A percentile compares a stretch with the other conserved stretches of the same genome.
These are phyloP conservation scores for Ustilago esculenta DNA, from an alignment of 1,284 basidiomycete genomes.

Conservation along the genomic window DNA sequence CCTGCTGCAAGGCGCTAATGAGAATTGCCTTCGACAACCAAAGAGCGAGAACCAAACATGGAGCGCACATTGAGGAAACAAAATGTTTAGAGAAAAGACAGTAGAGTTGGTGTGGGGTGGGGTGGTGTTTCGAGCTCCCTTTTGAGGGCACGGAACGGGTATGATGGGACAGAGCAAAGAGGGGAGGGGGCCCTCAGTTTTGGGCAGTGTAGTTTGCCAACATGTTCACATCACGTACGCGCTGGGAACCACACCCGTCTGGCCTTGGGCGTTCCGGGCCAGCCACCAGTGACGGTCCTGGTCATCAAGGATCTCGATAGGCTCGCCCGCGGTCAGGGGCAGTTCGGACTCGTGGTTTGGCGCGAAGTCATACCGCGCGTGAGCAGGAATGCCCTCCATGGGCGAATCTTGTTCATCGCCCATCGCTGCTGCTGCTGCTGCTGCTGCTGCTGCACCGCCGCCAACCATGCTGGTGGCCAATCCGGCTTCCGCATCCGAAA, in stretches of 20 bases:
- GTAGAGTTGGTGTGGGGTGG: no score
- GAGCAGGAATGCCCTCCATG: constrained; percentile 56
- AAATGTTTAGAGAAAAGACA: constrained; percentile 15
- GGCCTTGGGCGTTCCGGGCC: constrained; percentile 46
- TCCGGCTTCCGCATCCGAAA: constrained; percentile 32
- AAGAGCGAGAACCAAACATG: background rate
- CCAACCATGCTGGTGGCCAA: constrained; percentile 11
- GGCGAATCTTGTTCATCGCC: constrained; percentile 42
- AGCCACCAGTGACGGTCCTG: constrained; percentile 63
- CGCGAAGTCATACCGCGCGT: constrained; percentile 60
- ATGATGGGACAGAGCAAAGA: background rate
- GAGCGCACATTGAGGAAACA: background rate
- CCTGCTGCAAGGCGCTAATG: constrained; percentile 4
- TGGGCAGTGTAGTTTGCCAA: no score
- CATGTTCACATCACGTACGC: constrained; percentile 55
- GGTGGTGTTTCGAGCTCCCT: constrained; percentile 1
- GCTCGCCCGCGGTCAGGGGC: constrained; percentile 51
- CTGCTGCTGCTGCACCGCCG: constrained; percentile 72
- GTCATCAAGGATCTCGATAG: constrained; percentile 59
- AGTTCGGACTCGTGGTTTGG: constrained; percentile 61
- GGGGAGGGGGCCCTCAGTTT: no score
- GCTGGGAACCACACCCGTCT: constrained; percentile 58
- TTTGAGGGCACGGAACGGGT: constrained; percentile 14
- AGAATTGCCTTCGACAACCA: background rate
- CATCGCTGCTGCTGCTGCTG: constrained; percentile 71